phyloP scores from a whole-genome alignment of 2,329 filamentous ascomycete species.

The Colletotrichum cordylinicola region DNA sequence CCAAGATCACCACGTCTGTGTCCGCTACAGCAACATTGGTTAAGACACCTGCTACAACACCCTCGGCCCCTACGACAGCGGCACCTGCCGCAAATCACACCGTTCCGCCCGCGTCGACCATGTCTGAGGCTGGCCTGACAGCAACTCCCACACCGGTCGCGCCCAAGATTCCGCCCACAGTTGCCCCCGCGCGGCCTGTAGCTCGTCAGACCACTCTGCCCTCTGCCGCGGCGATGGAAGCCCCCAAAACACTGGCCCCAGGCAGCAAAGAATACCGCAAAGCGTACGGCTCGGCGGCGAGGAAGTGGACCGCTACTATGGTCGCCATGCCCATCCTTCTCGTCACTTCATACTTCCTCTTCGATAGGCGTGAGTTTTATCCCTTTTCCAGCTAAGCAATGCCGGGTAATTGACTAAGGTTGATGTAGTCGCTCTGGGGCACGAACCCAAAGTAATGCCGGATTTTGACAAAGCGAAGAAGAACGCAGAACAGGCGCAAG shows the following conservation, averaged over 20 bases:
- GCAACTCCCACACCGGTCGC: background rate
- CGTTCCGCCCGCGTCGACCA: background rate
- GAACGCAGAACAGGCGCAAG: background rate
- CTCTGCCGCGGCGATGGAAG: background rate
- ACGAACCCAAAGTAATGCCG: conserved; percentile 32
- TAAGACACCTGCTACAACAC: background rate
- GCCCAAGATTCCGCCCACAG: background rate
- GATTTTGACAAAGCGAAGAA: conserved; percentile 2
- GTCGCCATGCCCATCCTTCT: conserved; percentile 60
- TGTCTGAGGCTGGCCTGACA: background rate
- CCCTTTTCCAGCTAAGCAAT: background rate
- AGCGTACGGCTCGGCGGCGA: conserved; percentile 48
- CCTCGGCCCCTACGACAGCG: background rate
- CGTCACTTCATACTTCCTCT: conserved; percentile 61
- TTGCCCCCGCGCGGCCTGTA: background rate
- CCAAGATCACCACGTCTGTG: background rate
- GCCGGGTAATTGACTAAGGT: background rate
- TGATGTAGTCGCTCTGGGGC: conserved; percentile 34
- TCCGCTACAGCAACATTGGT: background rate
- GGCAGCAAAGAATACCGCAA: conserved; percentile 45
- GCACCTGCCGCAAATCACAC: background rate
- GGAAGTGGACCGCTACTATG: conserved; percentile 52
- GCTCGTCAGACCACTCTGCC: background rate
- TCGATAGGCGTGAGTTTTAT: conserved; percentile 49
- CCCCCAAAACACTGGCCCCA: conserved; percentile 28